Evolutionary conservation across 2,329 filamentous ascomycete species (phyloP), one percentile per base, ranked within the genome.

Genomic region (Davidsoniella neocaledoniae): DNA sequence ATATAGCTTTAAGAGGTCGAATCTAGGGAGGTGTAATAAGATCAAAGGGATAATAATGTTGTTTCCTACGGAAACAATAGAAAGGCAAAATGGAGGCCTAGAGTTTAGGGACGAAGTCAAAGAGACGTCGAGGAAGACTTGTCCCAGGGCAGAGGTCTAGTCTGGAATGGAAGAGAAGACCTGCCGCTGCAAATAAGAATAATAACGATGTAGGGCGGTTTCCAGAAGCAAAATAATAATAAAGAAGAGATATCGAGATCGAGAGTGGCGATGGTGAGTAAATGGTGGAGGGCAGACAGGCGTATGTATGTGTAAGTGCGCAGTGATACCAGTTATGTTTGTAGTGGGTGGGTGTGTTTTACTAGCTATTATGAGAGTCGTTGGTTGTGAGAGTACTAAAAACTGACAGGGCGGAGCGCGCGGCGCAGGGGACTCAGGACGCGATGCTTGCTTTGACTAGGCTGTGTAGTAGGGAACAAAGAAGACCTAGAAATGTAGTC

Each of bases 401-500:
- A 9, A 33, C 29, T 33, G 12, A 12, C 21, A 49, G 46, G 25
- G 50, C 50, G 33, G 43, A 46, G 46, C 41, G 36, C 43, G 41
- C 50, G 46, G 50, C 50, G 46, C 50, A 52, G 46, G 42, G 26
- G 26, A 39, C 16, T 33, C 36, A 33, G 38, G 46, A 48, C 46
- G 36, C 36, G 46, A 41, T 48, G 19, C 37, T 46, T 26, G 40
- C 39, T 36, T 21, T 49, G 36, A 43, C 9, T 25, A 42, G 42
- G 42, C 37, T 45, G 44, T 42, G 37, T 25, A 46, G 40, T 36
- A 45, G 26, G 8, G 29, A 33, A 36, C 43, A 46, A 47, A 47
- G 42, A 38, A 25, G 10, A 43, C 12, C 36, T 33, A 44, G 42
- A 29, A 29, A 23, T 23, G 21, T 5, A 4, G 21, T 33, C 9